A percentile compares a stretch with the other conserved stretches of the same genome.
These are phyloP conservation scores for Cladosporium velox DNA, from an alignment of 2,329 filamentous ascomycete species.

Conservation along the genomic window DNA sequence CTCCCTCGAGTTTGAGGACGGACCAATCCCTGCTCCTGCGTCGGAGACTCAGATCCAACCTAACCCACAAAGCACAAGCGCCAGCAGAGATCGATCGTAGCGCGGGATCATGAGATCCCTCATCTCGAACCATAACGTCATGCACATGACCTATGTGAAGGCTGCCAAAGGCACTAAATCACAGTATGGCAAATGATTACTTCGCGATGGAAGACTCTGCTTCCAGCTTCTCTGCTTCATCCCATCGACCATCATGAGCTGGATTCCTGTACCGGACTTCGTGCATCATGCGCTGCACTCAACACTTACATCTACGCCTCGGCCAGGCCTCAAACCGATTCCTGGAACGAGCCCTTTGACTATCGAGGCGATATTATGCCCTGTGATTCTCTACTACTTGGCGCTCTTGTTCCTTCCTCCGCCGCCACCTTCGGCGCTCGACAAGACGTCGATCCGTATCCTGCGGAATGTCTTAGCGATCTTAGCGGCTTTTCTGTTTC, in stretches of 20 bases:
- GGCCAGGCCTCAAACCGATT: slow-evolving; percentile 44
- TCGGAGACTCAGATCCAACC: slow-evolving; percentile 1
- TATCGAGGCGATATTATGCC: slow-evolving; percentile 41
- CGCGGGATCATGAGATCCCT: slow-evolving; percentile 18
- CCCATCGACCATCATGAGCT: slow-evolving; percentile 11
- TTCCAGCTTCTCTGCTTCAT: neutral
- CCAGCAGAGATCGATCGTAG: slow-evolving; percentile 12
- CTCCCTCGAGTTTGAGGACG: neutral
- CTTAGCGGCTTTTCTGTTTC: slow-evolving; percentile 43
- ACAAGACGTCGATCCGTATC: slow-evolving; percentile 33
- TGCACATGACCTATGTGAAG: slow-evolving; percentile 3
- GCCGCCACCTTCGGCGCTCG: slow-evolving; percentile 40
- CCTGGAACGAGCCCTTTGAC: slow-evolving; percentile 45
- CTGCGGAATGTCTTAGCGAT: slow-evolving; percentile 44
- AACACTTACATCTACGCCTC: slow-evolving; percentile 33
- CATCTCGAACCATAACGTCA: slow-evolving; percentile 14
- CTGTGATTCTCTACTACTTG: slow-evolving; percentile 47
- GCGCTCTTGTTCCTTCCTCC: slow-evolving; percentile 46
- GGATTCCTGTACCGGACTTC: slow-evolving; percentile 23
- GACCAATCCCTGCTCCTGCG: neutral
- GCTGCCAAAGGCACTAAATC: slow-evolving; percentile 7
- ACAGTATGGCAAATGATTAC: neutral
- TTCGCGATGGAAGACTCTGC: neutral
- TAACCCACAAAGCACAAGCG: slow-evolving; percentile 15
- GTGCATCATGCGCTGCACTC: slow-evolving; percentile 27